phyloP scores from a whole-genome alignment of 2,329 filamentous ascomycete species.

The Diaporthe caulivora region DNA sequence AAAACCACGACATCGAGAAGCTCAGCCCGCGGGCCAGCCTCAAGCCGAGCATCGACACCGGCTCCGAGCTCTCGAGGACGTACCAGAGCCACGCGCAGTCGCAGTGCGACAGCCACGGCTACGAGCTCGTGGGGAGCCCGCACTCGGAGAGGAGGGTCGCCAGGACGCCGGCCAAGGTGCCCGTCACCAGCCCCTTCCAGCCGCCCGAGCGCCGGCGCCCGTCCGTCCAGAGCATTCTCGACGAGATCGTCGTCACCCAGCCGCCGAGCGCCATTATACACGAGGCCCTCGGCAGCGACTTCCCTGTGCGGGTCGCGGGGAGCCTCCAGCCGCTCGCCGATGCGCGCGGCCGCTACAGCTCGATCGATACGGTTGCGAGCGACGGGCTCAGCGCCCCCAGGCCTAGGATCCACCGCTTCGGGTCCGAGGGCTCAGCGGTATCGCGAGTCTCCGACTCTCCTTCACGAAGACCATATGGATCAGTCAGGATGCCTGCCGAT shows the following conservation, averaged over 20 bases:
- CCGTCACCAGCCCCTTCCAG: background rate
- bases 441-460: background rate
- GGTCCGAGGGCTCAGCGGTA: background rate
- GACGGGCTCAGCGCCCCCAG: background rate
- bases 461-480: background rate
- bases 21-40: background rate
- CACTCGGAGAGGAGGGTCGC: background rate
- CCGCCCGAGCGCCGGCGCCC: constrained; percentile 16
- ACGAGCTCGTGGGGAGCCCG: background rate
- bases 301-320: constrained; percentile 1
- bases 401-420: background rate
- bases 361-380: background rate
- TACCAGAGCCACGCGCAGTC: background rate
- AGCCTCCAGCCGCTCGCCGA: background rate
- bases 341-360: background rate
- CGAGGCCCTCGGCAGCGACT: constrained; percentile 8
- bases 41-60: background rate
- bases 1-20: background rate
- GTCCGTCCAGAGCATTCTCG: constrained; percentile 15
- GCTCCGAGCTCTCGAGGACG: background rate
- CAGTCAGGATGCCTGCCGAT: background rate
- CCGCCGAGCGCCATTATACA: constrained; percentile 19
- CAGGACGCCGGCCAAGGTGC: background rate
- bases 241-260: constrained; percentile 21
- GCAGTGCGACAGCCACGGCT: background rate